phyloP scores from a whole-genome alignment of 495 filamentous ascomycete species.

The Aspergillus nidulans region DNA sequence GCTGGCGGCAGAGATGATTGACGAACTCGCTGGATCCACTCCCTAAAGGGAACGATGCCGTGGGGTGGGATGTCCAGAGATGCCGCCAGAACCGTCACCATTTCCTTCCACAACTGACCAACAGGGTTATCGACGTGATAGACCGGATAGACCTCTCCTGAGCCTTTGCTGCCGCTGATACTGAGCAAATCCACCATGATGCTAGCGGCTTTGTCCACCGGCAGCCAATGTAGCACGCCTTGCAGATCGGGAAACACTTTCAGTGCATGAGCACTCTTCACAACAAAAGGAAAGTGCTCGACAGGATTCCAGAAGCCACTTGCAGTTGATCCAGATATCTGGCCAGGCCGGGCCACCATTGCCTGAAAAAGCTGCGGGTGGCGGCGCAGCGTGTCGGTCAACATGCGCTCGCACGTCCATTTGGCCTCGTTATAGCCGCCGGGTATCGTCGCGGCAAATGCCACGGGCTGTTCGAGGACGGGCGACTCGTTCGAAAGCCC shows the following conservation, averaged over 20 bases:
- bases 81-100: too few relatives aligned
- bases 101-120: too few relatives aligned
- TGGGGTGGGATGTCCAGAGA: conserved; percentile 20
- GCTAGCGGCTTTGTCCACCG: too few relatives aligned
- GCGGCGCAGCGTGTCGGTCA: background rate
- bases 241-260: too few relatives aligned
- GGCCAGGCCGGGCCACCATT: background rate
- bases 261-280: background rate
- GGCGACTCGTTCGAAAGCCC: conserved; percentile 20
- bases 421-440: conserved; percentile 1
- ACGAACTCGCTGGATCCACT: conserved; percentile 46
- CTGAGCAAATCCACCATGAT: too few relatives aligned
- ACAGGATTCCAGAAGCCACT: background rate
- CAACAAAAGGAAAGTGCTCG: background rate
- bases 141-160: too few relatives aligned
- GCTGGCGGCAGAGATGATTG: conserved; percentile 13
- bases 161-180: too few relatives aligned
- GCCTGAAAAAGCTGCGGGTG: background rate
- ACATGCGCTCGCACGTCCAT: background rate
- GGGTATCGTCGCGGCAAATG: background rate
- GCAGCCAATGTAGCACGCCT: too few relatives aligned
- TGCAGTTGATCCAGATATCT: background rate
- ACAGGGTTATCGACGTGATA: too few relatives aligned
- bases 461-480: background rate
- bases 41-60: conserved; percentile 37